Conservation (phyloP, 1,139 yeast genomes). For the Eremothecium sinecaudum region DNA sequence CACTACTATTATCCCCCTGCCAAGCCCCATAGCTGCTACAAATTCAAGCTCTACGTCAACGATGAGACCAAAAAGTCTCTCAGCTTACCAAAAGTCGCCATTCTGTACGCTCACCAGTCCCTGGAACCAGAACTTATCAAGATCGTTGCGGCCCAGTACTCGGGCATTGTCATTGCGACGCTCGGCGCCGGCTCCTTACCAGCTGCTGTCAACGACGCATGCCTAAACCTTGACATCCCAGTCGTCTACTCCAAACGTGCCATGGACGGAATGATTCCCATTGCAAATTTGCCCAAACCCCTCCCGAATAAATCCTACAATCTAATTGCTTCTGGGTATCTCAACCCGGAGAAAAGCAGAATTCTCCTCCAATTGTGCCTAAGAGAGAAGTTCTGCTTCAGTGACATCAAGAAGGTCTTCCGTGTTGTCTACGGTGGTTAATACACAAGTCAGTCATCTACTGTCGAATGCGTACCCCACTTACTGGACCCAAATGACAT, state of each 20-base stretch:
- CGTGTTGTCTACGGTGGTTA: conserved; percentile 39
- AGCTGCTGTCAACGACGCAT: conserved; percentile 38
- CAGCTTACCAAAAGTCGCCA: conserved; percentile 36
- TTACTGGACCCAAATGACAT: too few species aligned
- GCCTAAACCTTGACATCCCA: conserved; percentile 37
- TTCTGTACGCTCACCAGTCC: conserved; percentile 55
- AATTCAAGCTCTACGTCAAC: conserved; percentile 33
- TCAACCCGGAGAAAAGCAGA: conserved; percentile 61
- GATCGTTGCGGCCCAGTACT: conserved; percentile 36
- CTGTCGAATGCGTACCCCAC: too few species aligned
- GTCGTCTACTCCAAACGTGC: conserved; percentile 57
- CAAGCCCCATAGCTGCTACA: conserved; percentile 45
- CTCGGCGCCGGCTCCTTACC: conserved; percentile 66
- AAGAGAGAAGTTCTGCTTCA: conserved; percentile 34
- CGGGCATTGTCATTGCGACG: conserved; percentile 55
- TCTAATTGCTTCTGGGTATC: conserved; percentile 52
- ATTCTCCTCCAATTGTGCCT: conserved; percentile 52
- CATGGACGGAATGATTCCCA: conserved; percentile 54
- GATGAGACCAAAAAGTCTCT: conserved; percentile 15
- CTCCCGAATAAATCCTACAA: conserved; percentile 18
- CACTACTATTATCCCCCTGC: conserved; percentile 57
- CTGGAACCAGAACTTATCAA: conserved; percentile 42
- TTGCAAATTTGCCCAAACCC: conserved; percentile 37
- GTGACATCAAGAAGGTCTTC: conserved; percentile 41
- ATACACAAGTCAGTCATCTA: too few species aligned